These are phyloP conservation scores for Diaporthe sp. DNA, from an alignment of 2,329 filamentous ascomycete species.

Conservation along the genomic window DNA sequence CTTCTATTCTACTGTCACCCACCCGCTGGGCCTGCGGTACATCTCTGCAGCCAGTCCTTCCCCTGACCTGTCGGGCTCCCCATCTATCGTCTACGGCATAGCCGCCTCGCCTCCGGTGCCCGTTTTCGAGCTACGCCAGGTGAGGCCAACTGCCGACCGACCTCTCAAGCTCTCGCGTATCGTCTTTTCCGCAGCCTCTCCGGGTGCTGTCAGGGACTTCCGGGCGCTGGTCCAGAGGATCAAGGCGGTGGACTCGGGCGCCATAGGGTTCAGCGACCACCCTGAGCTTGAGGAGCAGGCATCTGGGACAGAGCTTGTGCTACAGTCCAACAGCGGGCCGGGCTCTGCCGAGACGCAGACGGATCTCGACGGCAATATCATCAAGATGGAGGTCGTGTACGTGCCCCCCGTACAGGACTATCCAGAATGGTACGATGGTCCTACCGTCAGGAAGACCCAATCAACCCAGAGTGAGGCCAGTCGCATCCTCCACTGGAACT, in stretches of 20 bases:
- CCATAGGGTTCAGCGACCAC: conserved; percentile 42
- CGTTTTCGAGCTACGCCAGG: conserved; percentile 61
- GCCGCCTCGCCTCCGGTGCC: conserved; percentile 49
- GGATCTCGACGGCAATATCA: conserved; percentile 85
- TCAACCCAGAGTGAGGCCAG: conserved; percentile 55
- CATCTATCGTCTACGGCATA: conserved; percentile 58
- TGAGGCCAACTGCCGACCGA: conserved; percentile 51
- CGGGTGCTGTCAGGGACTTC: conserved; percentile 77
- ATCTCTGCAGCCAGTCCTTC: conserved; percentile 55
- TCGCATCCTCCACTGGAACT: conserved; percentile 64
- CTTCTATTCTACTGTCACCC: conserved; percentile 84
- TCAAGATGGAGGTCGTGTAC: conserved; percentile 78
- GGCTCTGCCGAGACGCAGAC: conserved; percentile 54
- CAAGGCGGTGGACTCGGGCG: conserved; percentile 38
- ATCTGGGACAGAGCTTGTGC: not conserved
- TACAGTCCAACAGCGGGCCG: not conserved
- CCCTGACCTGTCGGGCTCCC: conserved; percentile 41
- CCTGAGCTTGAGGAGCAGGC: conserved; percentile 35
- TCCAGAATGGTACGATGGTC: conserved; percentile 50
- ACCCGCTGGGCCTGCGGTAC: conserved; percentile 82
- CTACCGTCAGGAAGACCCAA: conserved; percentile 51
- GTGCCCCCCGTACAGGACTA: conserved; percentile 53
- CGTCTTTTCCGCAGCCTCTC: conserved; percentile 76
- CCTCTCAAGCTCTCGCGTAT: conserved; percentile 62
- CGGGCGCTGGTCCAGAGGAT: conserved; percentile 74